A percentile compares a stretch with the other conserved stretches of the same genome.
phyloP scores from a whole-genome alignment of 2,329 filamentous ascomycete genomes.

The Curvularia sp. region DNA sequence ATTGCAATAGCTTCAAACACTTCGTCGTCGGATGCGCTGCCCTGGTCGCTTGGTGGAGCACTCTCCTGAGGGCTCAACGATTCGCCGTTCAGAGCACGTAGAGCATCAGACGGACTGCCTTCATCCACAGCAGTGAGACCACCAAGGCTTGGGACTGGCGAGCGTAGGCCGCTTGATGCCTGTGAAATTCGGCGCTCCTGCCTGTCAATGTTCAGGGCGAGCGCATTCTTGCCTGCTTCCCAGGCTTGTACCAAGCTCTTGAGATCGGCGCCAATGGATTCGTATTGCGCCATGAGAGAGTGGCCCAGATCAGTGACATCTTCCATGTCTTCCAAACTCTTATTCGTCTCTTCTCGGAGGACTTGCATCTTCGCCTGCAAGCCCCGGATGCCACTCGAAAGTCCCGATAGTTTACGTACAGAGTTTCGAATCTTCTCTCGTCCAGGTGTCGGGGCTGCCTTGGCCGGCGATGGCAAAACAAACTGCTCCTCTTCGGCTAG shows the following conservation, averaged over 20 bases:
- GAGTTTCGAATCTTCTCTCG: conserved; percentile 86
- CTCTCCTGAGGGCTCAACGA: conserved; percentile 55
- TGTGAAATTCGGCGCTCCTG: conserved; percentile 69
- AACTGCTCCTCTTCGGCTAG: conserved; percentile 77
- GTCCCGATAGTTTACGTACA: conserved; percentile 82
- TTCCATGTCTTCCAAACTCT: conserved; percentile 73
- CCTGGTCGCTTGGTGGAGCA: conserved; percentile 54
- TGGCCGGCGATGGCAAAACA: conserved; percentile 62
- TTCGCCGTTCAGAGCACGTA: conserved; percentile 80
- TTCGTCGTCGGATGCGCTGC: conserved; percentile 69
- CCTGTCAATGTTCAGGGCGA: conserved; percentile 81
- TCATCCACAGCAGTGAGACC: conserved; percentile 65
- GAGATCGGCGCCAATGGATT: conserved; percentile 89
- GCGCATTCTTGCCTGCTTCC: conserved; percentile 74
- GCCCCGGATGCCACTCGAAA: conserved; percentile 88
- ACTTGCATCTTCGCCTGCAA: conserved; percentile 95
- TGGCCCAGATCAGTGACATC: conserved; percentile 76
- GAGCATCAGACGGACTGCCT: conserved; percentile 68
- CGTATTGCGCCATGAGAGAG: conserved; percentile 86
- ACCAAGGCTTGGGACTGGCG: conserved; percentile 64
- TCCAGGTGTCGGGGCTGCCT: conserved; percentile 69
- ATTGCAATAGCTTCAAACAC: conserved; percentile 91
- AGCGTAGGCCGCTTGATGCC: conserved; percentile 57
- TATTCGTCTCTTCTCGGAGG: conserved; percentile 86
- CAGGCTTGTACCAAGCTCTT: conserved; percentile 62